Base-by-base conservation (phyloP, 2,329 filamentous ascomycete species). In the Lachnellula subtilissima region DNA sequence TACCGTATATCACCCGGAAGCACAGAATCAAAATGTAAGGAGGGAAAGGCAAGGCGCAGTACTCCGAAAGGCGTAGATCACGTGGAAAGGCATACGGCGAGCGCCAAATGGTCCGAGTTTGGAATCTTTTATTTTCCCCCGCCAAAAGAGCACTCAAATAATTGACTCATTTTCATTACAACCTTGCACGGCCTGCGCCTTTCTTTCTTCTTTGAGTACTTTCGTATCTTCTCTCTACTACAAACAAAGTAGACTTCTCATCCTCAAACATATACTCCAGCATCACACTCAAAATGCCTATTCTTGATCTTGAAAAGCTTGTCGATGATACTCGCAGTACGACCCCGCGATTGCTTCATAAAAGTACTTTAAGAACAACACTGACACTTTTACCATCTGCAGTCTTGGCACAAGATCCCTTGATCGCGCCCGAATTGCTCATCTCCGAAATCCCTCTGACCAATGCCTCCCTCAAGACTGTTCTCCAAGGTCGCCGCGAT, bases 361-460 rank as follows among this genome's bases (percentile, higher is more conserved):
- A 40, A 36, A 22, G 17, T 14, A 19, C 32, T 48, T 39, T 22
- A 14, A 54, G 32, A 56, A 15, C 48, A 28, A 55, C 51, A 54
- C 60, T 66, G 52, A 65, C 50, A 22, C n/a, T 54, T 48, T 46
- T 56, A 42, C 37, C 17, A 45, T 39, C 17, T 63, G 25, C 67
- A 97, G 93, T 97, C 74, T 79, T 95, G 71, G 91, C 91, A 65
- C 93, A 97, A 80, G 92, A 97, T 75, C 91, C 93, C 69, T 79
- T 97, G 70, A 94, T 96, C 72, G 87, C 90, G 48, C 93, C 93
- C 45, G 87, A 89, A 65, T 84, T 96, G 65, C 87, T 97, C 68
- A 85, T 90, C 71, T 84, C 86, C 60, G 92, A 97, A 75, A 86
- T 97, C 66, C 90, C 91, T 70, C 82, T 85, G 72, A 78, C 83